Evolutionary conservation across 805 yeast species (phyloP).

Genomic region (Starmerella apis): DNA sequence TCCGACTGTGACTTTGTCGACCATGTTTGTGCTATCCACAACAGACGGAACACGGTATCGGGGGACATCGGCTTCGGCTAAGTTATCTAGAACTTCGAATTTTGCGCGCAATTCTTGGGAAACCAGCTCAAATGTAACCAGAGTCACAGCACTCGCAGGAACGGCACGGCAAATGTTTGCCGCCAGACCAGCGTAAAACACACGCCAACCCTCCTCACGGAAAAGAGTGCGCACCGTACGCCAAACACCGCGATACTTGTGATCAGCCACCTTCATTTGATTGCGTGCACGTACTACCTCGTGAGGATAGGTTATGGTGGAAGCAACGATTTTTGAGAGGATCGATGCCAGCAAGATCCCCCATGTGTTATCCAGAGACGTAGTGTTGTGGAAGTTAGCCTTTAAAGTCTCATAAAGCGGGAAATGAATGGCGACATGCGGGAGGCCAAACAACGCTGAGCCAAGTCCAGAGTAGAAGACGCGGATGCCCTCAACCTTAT

Average conservation of each 20-base stretch:
- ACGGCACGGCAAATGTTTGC: conserved; percentile 82
- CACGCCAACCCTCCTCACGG: conserved; percentile 60
- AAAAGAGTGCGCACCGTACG: conserved; percentile 37
- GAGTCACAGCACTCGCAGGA: conserved; percentile 91
- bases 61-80: background rate
- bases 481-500: conserved; percentile 60
- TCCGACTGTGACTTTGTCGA: background rate
- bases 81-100: background rate
- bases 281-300: conserved; percentile 86
- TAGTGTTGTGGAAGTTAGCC: conserved; percentile 23
- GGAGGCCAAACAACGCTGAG: conserved; percentile 80
- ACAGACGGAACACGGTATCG: conserved; percentile 3
- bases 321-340: conserved; percentile 77
- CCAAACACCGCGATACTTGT: conserved; percentile 31
- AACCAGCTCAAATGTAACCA: conserved; percentile 69
- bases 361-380: conserved; percentile 26
- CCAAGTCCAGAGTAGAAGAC: conserved; percentile 83
- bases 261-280: conserved; percentile 42
- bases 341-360: conserved; percentile 59
- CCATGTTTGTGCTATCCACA: background rate
- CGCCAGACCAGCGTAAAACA: conserved; percentile 81
- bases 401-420: conserved; percentile 84
- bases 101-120: conserved; percentile 18
- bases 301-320: conserved; percentile 85
- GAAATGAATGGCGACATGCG: conserved; percentile 93